Evolutionary conservation across 192 early-diverging fungal genomes (phyloP).

Genomic region (Thoreauomyces humboldtii): DNA sequence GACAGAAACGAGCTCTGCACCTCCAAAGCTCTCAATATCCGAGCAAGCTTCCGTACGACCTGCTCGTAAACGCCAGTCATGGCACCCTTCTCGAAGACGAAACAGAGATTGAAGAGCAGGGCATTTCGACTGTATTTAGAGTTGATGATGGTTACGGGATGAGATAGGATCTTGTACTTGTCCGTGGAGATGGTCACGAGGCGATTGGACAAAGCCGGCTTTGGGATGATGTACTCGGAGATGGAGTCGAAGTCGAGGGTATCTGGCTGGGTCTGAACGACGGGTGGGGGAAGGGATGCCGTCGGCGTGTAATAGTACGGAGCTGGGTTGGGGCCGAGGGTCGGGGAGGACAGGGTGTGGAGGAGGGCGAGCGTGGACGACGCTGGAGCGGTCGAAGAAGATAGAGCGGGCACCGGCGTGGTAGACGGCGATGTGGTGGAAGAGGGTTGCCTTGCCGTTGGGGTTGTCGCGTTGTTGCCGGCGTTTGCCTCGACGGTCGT

Average conservation of each 20-base stretch:
- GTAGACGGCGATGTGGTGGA: not conserved
- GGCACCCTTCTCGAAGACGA: constrained; percentile 85
- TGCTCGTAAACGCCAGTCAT: constrained; percentile 82
- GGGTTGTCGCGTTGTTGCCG: not conserved
- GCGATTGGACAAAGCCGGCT: constrained; percentile 68
- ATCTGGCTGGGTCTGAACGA: not conserved
- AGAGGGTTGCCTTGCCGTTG: not conserved
- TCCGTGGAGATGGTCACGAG: constrained; percentile 72
- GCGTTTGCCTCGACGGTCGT: not conserved
- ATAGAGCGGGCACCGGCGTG: too few relatives aligned
- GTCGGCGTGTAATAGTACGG: too few relatives aligned
- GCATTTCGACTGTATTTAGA: constrained; percentile 74
- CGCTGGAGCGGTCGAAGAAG: not conserved
- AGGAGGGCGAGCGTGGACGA: not conserved
- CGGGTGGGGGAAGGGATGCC: not conserved
- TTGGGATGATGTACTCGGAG: constrained; percentile 82
- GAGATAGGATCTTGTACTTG: constrained; percentile 68
- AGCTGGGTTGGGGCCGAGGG: not conserved
- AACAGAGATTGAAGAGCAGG: constrained; percentile 90
- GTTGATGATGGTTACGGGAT: constrained; percentile 71
- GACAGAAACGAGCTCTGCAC: constrained; percentile 32
- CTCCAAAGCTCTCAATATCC: constrained; percentile 79
- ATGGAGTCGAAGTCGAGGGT: constrained; percentile 73
- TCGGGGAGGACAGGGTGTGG: not conserved
- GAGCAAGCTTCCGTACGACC: constrained; percentile 82